Conservation (phyloP, 164 flowering plant species). For the Amborella trichopoda region DNA sequence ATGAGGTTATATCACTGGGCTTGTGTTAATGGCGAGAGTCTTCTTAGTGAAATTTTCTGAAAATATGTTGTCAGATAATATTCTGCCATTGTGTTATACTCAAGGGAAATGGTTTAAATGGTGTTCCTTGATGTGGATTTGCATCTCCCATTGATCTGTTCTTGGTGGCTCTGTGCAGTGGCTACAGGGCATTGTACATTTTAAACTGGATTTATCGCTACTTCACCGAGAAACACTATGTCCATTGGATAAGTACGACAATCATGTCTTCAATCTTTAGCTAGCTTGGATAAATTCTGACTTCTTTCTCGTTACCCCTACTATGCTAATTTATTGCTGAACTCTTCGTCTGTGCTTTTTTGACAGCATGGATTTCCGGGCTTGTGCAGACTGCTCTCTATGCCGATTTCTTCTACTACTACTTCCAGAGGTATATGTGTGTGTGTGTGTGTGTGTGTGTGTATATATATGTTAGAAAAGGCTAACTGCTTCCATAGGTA, state of each 20-base stretch:
- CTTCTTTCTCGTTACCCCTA: constrained; percentile 2
- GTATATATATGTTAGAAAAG: no score
- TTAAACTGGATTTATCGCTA: constrained; percentile 91
- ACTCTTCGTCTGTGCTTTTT: background rate
- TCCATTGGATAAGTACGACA: constrained; percentile 80
- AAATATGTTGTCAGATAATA: no score
- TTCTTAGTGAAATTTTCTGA: no score
- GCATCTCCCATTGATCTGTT: no score
- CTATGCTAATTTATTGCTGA: constrained; percentile 5
- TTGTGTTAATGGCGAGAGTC: no score
- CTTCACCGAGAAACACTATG: constrained; percentile 74
- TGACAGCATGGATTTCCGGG: constrained; percentile 88
- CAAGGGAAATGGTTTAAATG: background rate
- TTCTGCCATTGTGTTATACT: no score
- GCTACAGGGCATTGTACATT: constrained; percentile 68
- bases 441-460: no score
- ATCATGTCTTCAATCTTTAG: background rate
- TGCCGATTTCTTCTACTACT: constrained; percentile 93
- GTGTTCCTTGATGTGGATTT: no score
- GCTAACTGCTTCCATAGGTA: no score
- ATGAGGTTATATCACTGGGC: no score
- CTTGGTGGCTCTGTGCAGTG: constrained; percentile 33
- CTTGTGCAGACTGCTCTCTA: constrained; percentile 83
- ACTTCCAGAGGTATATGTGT: constrained; percentile 33
- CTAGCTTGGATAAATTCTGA: background rate